phyloP scores from a whole-genome alignment of 1,284 basidiomycete genomes.

The Moesziomyces parantarcticus region DNA sequence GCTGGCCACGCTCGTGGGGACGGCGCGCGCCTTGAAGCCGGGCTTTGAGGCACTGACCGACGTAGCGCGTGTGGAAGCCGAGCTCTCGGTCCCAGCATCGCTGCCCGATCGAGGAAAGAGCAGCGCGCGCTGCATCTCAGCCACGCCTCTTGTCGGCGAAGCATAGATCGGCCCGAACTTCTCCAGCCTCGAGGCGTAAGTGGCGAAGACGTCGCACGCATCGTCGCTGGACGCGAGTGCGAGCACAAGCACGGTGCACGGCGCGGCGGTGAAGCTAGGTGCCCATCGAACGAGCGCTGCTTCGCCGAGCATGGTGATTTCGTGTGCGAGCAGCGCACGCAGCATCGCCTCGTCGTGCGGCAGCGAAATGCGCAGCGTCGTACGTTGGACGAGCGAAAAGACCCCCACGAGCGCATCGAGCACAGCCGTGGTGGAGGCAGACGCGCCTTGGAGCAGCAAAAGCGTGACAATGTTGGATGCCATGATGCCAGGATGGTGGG shows the following conservation, averaged over 20 bases:
- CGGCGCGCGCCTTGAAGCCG: conserved; percentile 15
- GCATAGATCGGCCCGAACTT: conserved; percentile 35
- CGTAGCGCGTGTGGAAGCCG: conserved; percentile 6
- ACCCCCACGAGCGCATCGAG: no score
- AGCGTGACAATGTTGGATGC: no score
- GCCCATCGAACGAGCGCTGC: conserved; percentile 40
- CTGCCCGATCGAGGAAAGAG: conserved; percentile 36
- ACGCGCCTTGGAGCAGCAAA: no score
- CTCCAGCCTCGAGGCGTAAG: no score
- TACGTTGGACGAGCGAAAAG: conserved; percentile 29
- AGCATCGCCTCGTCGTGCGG: conserved; percentile 50
- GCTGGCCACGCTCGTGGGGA: conserved; percentile 51
- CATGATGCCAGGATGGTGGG: no score
- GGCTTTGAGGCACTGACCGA: neutral
- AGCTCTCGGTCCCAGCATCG: neutral
- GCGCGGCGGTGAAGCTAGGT: conserved; percentile 31
- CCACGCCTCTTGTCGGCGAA: conserved; percentile 14
- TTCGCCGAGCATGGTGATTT: conserved; percentile 22
- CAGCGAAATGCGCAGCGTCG: conserved; percentile 19
- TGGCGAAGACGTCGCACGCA: neutral
- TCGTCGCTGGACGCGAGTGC: conserved; percentile 4
- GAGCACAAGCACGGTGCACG: conserved; percentile 40
- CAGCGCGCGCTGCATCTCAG: conserved; percentile 43
- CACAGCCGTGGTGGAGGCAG: conserved; percentile 6
- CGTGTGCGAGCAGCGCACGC: conserved; percentile 38